These are phyloP conservation scores for Tricholoma flavovirens DNA, from an alignment of 768 basidiomycete species.

Conservation along the genomic window DNA sequence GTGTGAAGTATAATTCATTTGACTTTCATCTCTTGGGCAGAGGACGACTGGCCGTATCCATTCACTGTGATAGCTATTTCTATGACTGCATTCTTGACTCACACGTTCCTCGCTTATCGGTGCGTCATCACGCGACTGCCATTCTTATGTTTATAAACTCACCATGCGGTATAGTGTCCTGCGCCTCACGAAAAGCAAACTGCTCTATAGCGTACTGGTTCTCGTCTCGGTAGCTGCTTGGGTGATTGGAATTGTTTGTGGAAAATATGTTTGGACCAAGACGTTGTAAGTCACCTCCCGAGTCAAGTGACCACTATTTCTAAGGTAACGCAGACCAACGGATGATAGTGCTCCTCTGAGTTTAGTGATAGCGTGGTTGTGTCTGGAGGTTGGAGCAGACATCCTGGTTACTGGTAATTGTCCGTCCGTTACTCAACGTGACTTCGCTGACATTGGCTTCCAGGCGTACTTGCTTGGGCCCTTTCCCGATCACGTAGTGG, in stretches of 20 bases:
- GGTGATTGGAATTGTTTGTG: constrained; percentile 5
- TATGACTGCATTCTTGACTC: constrained; percentile 14
- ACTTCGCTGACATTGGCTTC: background rate
- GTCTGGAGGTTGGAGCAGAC: constrained; percentile 14
- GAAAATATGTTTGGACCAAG: constrained; percentile 1
- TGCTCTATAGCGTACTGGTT: background rate
- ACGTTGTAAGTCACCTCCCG: background rate
- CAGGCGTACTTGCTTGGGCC: constrained; percentile 13
- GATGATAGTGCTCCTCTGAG: background rate
- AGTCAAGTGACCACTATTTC: background rate
- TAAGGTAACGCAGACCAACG: background rate
- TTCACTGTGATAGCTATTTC: constrained; percentile 11
- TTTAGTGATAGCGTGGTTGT: constrained; percentile 15
- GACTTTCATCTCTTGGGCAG: background rate
- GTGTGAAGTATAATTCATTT: background rate
- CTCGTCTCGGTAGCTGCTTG: background rate
- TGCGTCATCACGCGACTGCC: background rate
- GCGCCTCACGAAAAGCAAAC: constrained; percentile 4
- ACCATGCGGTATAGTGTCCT: constrained; percentile 5
- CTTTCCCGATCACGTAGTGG: constrained; percentile 26
- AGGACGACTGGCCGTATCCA: constrained; percentile 9
- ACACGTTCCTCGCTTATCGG: constrained; percentile 15
- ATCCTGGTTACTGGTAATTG: constrained; percentile 5
- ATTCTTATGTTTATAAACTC: background rate
- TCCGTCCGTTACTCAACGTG: background rate